phyloP scores from a whole-genome alignment of 768 basidiomycete genomes.

The Albatrellus ellisii region DNA sequence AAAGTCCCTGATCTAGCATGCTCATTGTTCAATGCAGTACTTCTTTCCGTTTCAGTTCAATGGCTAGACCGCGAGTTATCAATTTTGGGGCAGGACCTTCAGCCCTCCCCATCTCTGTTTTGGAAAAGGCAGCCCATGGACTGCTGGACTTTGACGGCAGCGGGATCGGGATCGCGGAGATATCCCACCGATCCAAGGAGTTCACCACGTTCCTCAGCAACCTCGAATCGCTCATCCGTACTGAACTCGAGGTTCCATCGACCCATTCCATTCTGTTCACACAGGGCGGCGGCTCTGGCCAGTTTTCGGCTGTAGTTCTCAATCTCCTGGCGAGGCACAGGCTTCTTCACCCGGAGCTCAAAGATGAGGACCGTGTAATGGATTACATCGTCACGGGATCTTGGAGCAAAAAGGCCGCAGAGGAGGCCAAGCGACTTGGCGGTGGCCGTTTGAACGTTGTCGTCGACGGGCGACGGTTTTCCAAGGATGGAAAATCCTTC shows the following conservation, averaged over 20 bases:
- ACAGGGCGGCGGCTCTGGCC: slow-evolving; percentile 86
- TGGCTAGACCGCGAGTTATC: slow-evolving; percentile 32
- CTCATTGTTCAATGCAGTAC: too few species aligned
- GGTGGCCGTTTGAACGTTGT: slow-evolving; percentile 52
- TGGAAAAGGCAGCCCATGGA: slow-evolving; percentile 70
- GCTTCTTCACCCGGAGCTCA: slow-evolving; percentile 51
- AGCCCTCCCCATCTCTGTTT: slow-evolving; percentile 75
- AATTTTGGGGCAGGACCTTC: slow-evolving; percentile 97
- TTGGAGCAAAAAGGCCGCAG: slow-evolving; percentile 80
- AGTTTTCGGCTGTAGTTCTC: slow-evolving; percentile 86
- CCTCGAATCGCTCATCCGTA: slow-evolving; percentile 55
- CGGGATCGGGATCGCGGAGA: slow-evolving; percentile 92
- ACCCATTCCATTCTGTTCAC: slow-evolving; percentile 84
- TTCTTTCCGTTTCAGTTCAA: too few species aligned
- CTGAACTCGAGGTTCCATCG: slow-evolving; percentile 67
- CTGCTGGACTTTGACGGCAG: slow-evolving; percentile 85
- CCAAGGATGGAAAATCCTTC: slow-evolving; percentile 55
- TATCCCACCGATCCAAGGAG: slow-evolving; percentile 90
- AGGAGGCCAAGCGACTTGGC: slow-evolving; percentile 67
- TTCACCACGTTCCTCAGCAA: slow-evolving; percentile 59
- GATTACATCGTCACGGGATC: slow-evolving; percentile 91
- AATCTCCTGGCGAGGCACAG: slow-evolving; percentile 84
- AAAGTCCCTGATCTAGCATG: too few species aligned
- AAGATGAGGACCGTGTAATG: slow-evolving; percentile 41
- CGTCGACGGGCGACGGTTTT: slow-evolving; percentile 50